Conservation (phyloP, 2,329 filamentous ascomycete genomes). For the Fusarium scirpi region DNA sequence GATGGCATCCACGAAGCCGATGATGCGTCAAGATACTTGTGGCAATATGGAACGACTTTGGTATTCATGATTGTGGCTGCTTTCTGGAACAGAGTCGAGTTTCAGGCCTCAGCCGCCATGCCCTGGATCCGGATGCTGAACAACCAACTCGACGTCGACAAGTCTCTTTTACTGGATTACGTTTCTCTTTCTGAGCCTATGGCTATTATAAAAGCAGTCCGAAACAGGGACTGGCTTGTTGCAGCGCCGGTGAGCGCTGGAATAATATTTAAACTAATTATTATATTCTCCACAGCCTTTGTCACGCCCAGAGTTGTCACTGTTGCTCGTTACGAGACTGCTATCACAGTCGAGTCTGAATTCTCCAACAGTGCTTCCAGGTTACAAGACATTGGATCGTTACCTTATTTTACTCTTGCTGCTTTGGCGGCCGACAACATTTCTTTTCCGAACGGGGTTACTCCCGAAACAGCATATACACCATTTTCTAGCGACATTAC, state of each 20-base stretch:
- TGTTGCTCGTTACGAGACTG: conserved; percentile 40
- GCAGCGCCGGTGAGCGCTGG: conserved; percentile 43
- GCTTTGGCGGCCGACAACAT: conserved; percentile 49
- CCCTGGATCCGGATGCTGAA: conserved; percentile 54
- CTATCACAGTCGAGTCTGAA: conserved; percentile 44
- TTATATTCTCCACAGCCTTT: conserved; percentile 54
- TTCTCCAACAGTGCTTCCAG: conserved; percentile 48
- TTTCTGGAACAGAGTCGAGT: conserved; percentile 55
- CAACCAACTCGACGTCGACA: conserved; percentile 46
- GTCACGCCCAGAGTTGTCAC: conserved; percentile 50
- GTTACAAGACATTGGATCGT: conserved; percentile 41
- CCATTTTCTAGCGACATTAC: conserved; percentile 47
- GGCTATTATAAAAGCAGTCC: conserved; percentile 47
- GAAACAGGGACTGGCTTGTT: conserved; percentile 53
- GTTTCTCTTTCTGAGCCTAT: conserved; percentile 48
- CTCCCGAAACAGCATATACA: conserved; percentile 52
- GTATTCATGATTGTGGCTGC: conserved; percentile 51
- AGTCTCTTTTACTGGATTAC: conserved; percentile 55
- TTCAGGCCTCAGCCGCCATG: conserved; percentile 53
- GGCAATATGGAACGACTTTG: conserved; percentile 53
- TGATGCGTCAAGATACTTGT: conserved; percentile 50
- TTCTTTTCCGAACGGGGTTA: conserved; percentile 50
- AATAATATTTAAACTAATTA: conserved; percentile 50
- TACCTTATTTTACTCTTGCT: conserved; percentile 52
- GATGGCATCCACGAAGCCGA: conserved; percentile 47